phyloP scores from a whole-genome alignment of 306 rosid genomes.

The Chamaecrista fasciculata region DNA sequence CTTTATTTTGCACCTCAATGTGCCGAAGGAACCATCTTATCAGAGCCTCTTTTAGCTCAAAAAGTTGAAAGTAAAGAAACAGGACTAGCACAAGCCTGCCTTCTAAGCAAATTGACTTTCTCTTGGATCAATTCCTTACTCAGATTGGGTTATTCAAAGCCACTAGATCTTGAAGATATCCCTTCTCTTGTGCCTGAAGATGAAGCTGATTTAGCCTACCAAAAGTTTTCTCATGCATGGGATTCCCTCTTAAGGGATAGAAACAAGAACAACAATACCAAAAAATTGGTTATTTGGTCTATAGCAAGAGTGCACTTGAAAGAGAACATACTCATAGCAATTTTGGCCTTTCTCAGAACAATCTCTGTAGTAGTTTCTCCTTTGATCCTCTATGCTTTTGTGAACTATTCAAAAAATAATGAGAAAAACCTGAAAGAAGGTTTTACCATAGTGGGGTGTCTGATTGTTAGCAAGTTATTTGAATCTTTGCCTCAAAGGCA shows the following conservation, averaged over 20 bases:
- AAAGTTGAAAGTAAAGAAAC: constrained; percentile 25
- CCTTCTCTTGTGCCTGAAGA: constrained; percentile 66
- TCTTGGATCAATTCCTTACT: constrained; percentile 69
- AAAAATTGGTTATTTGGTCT: constrained; percentile 51
- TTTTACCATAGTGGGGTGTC: constrained; percentile 45
- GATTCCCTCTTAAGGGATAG: constrained; percentile 35
- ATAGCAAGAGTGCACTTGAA: constrained; percentile 44
- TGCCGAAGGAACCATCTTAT: constrained; percentile 24
- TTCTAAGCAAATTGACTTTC: constrained; percentile 55
- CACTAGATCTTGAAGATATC: constrained; percentile 55
- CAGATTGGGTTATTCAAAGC: constrained; percentile 50
- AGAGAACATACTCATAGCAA: constrained; percentile 55
- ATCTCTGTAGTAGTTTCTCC: constrained; percentile 55
- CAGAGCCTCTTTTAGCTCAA: constrained; percentile 50
- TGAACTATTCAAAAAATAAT: constrained; percentile 44
- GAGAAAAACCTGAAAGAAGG: constrained; percentile 40
- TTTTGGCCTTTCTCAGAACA: constrained; percentile 48
- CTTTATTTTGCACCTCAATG: constrained; percentile 21
- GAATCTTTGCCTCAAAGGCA: constrained; percentile 74
- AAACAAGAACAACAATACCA: constrained; percentile 28
- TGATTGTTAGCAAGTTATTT: constrained; percentile 45
- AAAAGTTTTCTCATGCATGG: constrained; percentile 53
- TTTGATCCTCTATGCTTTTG: constrained; percentile 62
- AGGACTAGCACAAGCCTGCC: constrained; percentile 30
- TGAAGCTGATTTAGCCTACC: constrained; percentile 47